These are phyloP conservation scores for Hypericum perforatum DNA, from an alignment of 345 rosid genomes.

Conservation along the genomic window DNA sequence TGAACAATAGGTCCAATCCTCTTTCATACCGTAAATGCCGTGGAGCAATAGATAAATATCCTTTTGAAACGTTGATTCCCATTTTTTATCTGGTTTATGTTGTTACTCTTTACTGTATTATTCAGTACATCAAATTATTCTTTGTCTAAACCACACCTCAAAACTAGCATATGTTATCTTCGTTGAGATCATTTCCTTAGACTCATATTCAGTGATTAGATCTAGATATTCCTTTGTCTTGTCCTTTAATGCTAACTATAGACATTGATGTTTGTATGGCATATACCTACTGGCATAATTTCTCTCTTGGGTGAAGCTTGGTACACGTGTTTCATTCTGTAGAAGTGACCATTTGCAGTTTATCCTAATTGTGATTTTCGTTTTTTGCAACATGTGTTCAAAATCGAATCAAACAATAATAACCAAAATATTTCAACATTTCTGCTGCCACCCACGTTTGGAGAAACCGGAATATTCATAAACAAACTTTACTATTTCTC, in stretches of 20 bases:
- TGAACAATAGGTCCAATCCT: no score
- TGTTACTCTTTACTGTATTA: conserved; percentile 19
- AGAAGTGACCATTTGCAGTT: conserved; percentile 21
- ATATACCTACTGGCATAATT: conserved; percentile 95
- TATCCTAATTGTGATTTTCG: conserved; percentile 42
- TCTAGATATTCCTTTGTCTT: conserved; percentile 3
- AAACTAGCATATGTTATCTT: no score
- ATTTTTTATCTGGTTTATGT: no score
- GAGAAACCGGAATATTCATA: conserved; percentile 85
- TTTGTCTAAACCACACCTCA: no score
- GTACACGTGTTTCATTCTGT: conserved; percentile 37
- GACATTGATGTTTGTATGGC: no score
- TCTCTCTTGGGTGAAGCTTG: conserved; percentile 98
- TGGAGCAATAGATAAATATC: no score
- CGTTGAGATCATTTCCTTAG: conserved; percentile 7
- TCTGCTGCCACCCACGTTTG: conserved; percentile 52
- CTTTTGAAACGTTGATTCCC: no score
- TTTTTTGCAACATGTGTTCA: conserved; percentile 85
- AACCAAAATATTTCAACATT: conserved; percentile 78
- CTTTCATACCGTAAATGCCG: no score
- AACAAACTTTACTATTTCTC: conserved; percentile 85
- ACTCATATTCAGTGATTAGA: conserved; percentile 7
- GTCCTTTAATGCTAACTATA: conserved; percentile 10
- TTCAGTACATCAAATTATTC: no score
- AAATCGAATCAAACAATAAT: conserved; percentile 87